These are phyloP conservation scores for Phaeophleospora eucalypticola DNA, from an alignment of 2,329 filamentous ascomycete species.

Conservation along the genomic window DNA sequence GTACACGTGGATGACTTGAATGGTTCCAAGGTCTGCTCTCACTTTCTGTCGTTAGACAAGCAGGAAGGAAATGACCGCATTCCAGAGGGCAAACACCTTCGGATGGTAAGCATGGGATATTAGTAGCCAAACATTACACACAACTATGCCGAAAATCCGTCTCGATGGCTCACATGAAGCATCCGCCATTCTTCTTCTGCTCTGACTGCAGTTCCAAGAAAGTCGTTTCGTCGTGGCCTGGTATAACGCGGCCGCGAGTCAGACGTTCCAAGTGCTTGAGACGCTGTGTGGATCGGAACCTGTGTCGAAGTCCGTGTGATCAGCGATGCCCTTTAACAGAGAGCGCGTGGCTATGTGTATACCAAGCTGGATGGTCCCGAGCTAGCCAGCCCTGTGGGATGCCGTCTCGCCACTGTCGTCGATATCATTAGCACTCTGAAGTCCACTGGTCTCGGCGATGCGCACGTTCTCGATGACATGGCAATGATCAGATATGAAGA, in stretches of 20 bases:
- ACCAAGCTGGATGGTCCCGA: constrained; percentile 34
- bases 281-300: constrained; percentile 32
- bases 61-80: too few species aligned
- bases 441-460: not conserved
- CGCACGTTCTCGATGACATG: constrained; percentile 36
- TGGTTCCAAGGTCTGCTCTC: too few species aligned
- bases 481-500: constrained; percentile 35
- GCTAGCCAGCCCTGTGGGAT: constrained; percentile 36
- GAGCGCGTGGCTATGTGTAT: not conserved
- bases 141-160: too few species aligned
- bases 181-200: constrained; percentile 18
- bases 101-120: too few species aligned
- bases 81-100: too few species aligned
- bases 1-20: too few species aligned
- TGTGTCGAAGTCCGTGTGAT: not conserved
- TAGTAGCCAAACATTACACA: too few species aligned
- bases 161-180: constrained; percentile 20
- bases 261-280: constrained; percentile 31
- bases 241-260: constrained; percentile 32
- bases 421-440: not conserved
- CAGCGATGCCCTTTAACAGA: too few species aligned
- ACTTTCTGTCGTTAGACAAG: too few species aligned
- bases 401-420: constrained; percentile 32
- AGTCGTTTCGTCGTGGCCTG: constrained; percentile 34
- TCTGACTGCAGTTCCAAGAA: constrained; percentile 22